Conservation (phyloP, 805 yeast genomes). For the Candida dendrica region DNA sequence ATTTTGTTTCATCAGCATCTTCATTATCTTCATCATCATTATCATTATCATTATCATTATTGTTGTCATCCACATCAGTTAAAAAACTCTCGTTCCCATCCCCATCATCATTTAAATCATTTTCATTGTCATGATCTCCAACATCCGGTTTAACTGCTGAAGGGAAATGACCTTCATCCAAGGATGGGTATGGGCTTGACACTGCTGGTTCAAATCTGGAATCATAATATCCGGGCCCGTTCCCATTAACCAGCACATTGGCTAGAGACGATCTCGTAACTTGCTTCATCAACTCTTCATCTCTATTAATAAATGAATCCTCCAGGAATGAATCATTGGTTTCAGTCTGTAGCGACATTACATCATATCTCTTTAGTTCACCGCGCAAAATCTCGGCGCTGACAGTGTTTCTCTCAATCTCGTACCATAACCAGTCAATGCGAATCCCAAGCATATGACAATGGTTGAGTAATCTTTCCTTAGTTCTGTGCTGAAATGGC, state of each 20-base stretch:
- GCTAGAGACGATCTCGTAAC: background rate
- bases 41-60: background rate
- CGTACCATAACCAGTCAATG: slow-evolving; percentile 52
- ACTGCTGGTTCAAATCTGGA: background rate
- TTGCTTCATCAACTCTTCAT: background rate
- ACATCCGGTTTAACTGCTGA: background rate
- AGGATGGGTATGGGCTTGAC: background rate
- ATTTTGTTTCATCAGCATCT: too few species aligned
- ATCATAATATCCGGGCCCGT: background rate
- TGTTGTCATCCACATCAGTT: background rate
- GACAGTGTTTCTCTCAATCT: slow-evolving; percentile 36
- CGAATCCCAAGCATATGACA: slow-evolving; percentile 42
- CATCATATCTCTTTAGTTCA: slow-evolving; percentile 6
- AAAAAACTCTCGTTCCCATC: background rate
- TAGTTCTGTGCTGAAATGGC: slow-evolving; percentile 48
- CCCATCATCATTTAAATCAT: background rate
- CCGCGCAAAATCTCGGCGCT: slow-evolving; percentile 29
- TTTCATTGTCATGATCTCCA: background rate
- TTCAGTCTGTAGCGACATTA: slow-evolving; percentile 1
- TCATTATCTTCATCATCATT: background rate
- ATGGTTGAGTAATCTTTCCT: slow-evolving; percentile 38
- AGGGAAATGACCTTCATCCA: background rate
- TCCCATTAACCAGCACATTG: background rate
- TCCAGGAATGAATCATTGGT: slow-evolving; percentile 16
- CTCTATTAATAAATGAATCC: slow-evolving; percentile 16